Percentiles rank a stretch among this genome's conserved stretches.
Conservation (phyloP, 352 stramenopile genomes). For the Phytophthora rubi region DNA sequence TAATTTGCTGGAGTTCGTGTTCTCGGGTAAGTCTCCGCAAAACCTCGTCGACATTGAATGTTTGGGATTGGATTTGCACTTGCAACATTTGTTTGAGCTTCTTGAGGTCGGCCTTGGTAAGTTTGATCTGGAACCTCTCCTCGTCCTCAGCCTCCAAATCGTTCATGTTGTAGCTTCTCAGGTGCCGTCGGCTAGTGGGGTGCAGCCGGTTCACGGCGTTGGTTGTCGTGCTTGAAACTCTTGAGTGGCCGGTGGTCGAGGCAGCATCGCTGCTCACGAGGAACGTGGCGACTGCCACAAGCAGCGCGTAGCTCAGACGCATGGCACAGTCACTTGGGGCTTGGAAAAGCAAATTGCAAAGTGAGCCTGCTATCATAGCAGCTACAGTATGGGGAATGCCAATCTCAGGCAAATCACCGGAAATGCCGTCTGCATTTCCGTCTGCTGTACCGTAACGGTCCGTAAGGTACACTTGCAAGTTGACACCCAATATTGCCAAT, state of each 20-base stretch:
- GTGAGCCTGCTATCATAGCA: background rate
- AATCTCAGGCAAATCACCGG: no score
- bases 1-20: background rate
- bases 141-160: background rate
- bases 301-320: background rate
- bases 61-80: background rate
- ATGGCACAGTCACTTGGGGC: background rate
- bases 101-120: background rate
- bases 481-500: no score
- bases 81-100: background rate
- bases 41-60: background rate
- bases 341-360: background rate
- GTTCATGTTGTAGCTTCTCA: background rate
- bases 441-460: no score
- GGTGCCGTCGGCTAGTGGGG: background rate
- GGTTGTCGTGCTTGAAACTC: background rate
- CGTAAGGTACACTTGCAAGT: no score
- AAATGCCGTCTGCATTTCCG: no score
- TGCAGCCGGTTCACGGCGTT: background rate
- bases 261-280: background rate
- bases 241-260: no score
- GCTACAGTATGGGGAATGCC: no score
- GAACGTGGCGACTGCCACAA: background rate
- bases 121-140: background rate
- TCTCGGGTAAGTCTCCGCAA: background rate